Evolutionary conservation across 495 filamentous ascomycete species (phyloP).

Genomic region (Astrothelium subdiscretum): DNA sequence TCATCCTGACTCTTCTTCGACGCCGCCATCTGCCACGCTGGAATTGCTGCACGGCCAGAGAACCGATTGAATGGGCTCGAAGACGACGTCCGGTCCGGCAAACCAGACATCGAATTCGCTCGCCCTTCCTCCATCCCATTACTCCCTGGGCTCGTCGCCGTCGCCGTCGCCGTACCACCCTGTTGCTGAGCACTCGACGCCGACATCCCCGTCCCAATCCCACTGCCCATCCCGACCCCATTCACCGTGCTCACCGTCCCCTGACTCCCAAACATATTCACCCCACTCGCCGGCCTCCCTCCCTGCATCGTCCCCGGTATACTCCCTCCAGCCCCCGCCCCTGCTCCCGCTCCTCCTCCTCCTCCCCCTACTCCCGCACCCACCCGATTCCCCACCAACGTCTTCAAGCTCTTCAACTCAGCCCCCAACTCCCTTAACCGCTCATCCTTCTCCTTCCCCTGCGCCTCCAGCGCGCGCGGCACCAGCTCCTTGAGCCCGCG

Average conservation of each 20-base stretch:
- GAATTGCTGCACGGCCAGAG: slow-evolving; percentile 53
- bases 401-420: slow-evolving; percentile 88
- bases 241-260: neutral
- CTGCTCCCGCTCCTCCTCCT: neutral
- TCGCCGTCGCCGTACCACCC: neutral
- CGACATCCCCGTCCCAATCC: slow-evolving; percentile 1
- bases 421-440: slow-evolving; percentile 72
- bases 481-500: slow-evolving; percentile 69
- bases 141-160: slow-evolving; percentile 1
- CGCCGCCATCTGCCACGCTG: slow-evolving; percentile 79
- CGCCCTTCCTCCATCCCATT: neutral
- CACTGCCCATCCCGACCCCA: neutral
- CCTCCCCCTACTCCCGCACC: slow-evolving; percentile 34
- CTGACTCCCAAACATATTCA: neutral
- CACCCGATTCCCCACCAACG: slow-evolving; percentile 70
- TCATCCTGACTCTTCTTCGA: slow-evolving; percentile 42
- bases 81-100: slow-evolving; percentile 25
- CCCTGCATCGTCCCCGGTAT: neutral
- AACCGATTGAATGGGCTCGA: slow-evolving; percentile 21
- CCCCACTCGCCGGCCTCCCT: neutral
- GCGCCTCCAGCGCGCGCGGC: slow-evolving; percentile 74
- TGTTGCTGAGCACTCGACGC: neutral
- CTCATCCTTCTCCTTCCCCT: slow-evolving; percentile 71
- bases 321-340: neutral
- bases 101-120: slow-evolving; percentile 2